phyloP scores from a whole-genome alignment of 2,329 filamentous ascomycete genomes.

The Metarhizium album region DNA sequence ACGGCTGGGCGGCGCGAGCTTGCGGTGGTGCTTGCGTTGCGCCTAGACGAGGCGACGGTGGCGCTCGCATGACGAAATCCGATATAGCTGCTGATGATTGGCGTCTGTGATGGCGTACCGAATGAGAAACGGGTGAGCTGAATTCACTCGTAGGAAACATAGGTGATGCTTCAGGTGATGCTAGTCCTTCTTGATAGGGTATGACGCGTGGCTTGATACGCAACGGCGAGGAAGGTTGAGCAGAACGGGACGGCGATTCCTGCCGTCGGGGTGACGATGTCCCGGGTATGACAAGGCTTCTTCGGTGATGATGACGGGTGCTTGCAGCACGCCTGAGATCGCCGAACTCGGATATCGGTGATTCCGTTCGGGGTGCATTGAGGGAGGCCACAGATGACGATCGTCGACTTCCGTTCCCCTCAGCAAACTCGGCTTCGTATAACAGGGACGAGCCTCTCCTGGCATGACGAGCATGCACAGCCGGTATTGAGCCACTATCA shows the following conservation, averaged over 20 bases:
- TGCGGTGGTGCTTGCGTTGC: conserved; percentile 70
- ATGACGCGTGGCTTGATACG: conserved; percentile 71
- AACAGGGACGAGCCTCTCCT: conserved; percentile 64
- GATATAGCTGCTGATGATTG: conserved; percentile 88
- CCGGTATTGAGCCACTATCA: conserved; percentile 39
- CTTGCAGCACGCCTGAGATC: conserved; percentile 65
- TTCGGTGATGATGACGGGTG: conserved; percentile 72
- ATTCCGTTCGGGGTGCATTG: conserved; percentile 64
- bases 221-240: conserved; percentile 76
- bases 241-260: conserved; percentile 72
- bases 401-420: conserved; percentile 79
- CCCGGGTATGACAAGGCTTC: conserved; percentile 73
- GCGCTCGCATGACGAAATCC: conserved; percentile 51
- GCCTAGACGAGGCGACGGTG: conserved; percentile 71
- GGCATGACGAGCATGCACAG: conserved; percentile 49
- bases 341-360: conserved; percentile 78
- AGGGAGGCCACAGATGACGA: conserved; percentile 67
- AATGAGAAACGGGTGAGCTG: conserved; percentile 56
- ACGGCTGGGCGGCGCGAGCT: conserved; percentile 79
- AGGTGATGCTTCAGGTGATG: conserved; percentile 83
- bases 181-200: conserved; percentile 51
- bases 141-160: conserved; percentile 77
- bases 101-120: conserved; percentile 61
- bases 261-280: conserved; percentile 73
- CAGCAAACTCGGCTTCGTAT: conserved; percentile 72